Base-by-base conservation (phyloP, 2,329 filamentous ascomycete species). In the Myriosclerotinia scirpicola region DNA sequence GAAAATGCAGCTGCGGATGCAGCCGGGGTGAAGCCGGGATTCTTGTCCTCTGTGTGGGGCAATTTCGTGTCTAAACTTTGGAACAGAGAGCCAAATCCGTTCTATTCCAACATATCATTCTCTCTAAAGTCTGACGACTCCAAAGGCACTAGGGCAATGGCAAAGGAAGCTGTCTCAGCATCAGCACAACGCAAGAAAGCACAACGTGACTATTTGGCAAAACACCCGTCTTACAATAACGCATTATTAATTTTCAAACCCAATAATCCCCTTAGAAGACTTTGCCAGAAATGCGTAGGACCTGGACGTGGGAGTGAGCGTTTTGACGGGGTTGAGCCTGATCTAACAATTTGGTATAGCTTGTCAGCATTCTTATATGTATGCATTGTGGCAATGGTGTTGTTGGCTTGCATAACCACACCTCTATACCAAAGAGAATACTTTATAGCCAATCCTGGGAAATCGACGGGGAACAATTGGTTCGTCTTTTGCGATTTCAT, bases 331-430 rank as follows among this genome's bases (percentile, higher is more conserved):
- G 87, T 96, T 0, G 88, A 93, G 68, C 95, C 95, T 0, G 94
- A 95, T 72, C 93, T 92, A 71, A 86, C 91, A 5, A 84, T 95
- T 11, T 99, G 95, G 93, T 97, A 97, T 76, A 82, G 87, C 0
- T 96, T 98, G 77, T 97, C 95, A 0, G 92, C 92, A 4, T 90
- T 99, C 73, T 91, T 98, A 65, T 99, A 99, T 77, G 88, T 90
- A 34, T 90, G 92, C 17, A 97, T 99, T 69, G 91, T 98, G 53
- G 91, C 92, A 61, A 99, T 99, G 96, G 95, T 99, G n/a, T 79
- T 97, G 54, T 84, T 99, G 62, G 95, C 95, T 40, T 99, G 94
- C 75, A 84, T 98, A 61, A 97, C 93, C 1, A 99, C 95, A 1
- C 95, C 95, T 0, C 81, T 99, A 20, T 99, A 96, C 76, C 95